Evolutionary conservation across 805 yeast genomes (phyloP), one percentile per base, ranked within the genome.

Genomic region (Lipomyces starkeyi): DNA sequence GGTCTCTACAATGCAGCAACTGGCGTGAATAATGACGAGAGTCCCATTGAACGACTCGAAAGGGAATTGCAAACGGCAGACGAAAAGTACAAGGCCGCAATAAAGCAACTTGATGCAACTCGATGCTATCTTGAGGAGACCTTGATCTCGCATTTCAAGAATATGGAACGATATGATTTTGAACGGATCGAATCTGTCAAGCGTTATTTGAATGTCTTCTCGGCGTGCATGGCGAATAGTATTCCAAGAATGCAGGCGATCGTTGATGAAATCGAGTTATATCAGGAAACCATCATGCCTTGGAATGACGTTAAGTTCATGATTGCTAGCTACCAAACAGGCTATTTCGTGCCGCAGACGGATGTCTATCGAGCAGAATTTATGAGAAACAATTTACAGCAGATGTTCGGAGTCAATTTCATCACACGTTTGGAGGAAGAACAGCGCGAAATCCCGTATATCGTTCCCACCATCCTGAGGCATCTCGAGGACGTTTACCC

Each of bases 111-210:
- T 71, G 97, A 91, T 75, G 81, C 82, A 57, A 77, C 85, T 14
- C 83, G 97, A 67, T 89, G 95, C 77, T 87, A 86, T 59, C 82
- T 91, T 59, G 97, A 92, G 77, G 94, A 90, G 74, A 63, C 73
- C 8, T 82, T 89, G 65, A 84, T 89, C 76, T 93, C 89, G 72
- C 93, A 90, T 75, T 80, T 89, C 61, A 79, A 87, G 27, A 91
- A 89, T 76, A 87, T 91, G 91, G 94, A 91, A 76, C 85, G 88
- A 73, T 91, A 95, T 79, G 97, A 91, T 78, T 77, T 85, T 47
- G 96, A 91, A 78, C 84, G 97, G 71, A 81, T 90, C 67, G 83
- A 84, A 71, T 95, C 95, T 0, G 80, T 91, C 69, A 91, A 91
- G 77, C 88, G 90, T 68, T 93, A 88, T 1, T 84, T 90, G 11